Evolutionary conservation across 495 filamentous ascomycete species (phyloP).

Genomic region (Talaromyces nanjingensis): DNA sequence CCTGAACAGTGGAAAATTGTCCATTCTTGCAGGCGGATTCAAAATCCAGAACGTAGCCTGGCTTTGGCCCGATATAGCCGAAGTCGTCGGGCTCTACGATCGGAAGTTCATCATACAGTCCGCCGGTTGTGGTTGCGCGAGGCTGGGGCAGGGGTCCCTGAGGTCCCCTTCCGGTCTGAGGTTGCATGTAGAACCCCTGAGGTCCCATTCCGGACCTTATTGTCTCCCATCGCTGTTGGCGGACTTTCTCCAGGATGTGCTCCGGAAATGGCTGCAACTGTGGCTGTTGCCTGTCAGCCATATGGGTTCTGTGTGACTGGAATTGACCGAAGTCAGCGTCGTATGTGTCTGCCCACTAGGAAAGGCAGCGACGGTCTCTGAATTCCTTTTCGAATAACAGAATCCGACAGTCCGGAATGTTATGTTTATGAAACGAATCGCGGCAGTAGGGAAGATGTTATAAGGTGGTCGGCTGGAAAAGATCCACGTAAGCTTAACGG

Average conservation of each 20-base stretch:
- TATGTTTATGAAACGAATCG: background rate
- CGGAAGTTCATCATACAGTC: constrained; percentile 4
- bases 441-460: background rate
- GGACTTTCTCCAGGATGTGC: background rate
- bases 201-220: background rate
- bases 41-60: background rate
- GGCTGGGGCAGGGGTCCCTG: background rate
- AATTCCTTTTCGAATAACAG: background rate
- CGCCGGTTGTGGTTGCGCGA: background rate
- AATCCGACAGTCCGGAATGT: background rate
- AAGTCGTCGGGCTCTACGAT: constrained; percentile 6
- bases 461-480: background rate
- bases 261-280: constrained; percentile 1
- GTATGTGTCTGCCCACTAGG: background rate
- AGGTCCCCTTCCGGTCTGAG: background rate
- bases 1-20: background rate
- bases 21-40: constrained; percentile 6
- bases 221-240: background rate
- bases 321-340: background rate
- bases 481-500: background rate
- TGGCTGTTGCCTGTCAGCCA: constrained; percentile 4
- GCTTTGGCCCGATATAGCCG: background rate
- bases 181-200: background rate
- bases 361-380: background rate
- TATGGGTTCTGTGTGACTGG: background rate